Evolutionary conservation across 2,329 filamentous ascomycete species (phyloP).

Genomic region (Ceratocystis alfenasii): DNA sequence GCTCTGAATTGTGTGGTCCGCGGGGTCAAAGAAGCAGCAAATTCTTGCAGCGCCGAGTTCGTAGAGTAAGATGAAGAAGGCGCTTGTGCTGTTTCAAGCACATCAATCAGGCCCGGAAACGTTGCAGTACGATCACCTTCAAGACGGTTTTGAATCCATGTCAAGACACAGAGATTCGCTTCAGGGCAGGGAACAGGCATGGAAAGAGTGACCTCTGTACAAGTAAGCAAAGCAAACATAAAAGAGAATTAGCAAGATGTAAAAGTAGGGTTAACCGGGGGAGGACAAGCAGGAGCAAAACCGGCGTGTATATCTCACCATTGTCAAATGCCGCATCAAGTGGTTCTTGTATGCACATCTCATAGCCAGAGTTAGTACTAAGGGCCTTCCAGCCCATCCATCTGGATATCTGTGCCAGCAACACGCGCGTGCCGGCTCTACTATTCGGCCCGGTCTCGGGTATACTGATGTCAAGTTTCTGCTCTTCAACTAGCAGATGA

Average conservation of each 20-base stretch:
- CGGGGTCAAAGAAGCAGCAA: slow-evolving; percentile 39
- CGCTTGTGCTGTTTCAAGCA: slow-evolving; percentile 25
- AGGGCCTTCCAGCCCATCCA: slow-evolving; percentile 65
- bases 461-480: slow-evolving; percentile 59
- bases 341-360: slow-evolving; percentile 42
- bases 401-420: slow-evolving; percentile 66
- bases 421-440: slow-evolving; percentile 47
- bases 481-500: slow-evolving; percentile 80
- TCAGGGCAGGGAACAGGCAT: slow-evolving; percentile 28
- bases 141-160: slow-evolving; percentile 43
- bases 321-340: slow-evolving; percentile 32
- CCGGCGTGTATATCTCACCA: slow-evolving; percentile 27
- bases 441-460: slow-evolving; percentile 36
- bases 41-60: slow-evolving; percentile 1
- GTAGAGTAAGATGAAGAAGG: not conserved
- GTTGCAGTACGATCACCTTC: slow-evolving; percentile 30
- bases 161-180: slow-evolving; percentile 32
- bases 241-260: not conserved
- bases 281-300: not conserved
- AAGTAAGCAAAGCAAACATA: not conserved
- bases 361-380: slow-evolving; percentile 33
- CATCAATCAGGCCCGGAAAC: slow-evolving; percentile 36
- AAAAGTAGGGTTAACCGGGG: not conserved
- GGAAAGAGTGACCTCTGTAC: slow-evolving; percentile 27
- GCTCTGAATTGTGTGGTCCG: slow-evolving; percentile 58